Percentiles rank a stretch among this genome's conserved stretches.
These are phyloP conservation scores for Bipolaris oryzae DNA, from an alignment of 2,329 filamentous ascomycete genomes.

Conservation along the genomic window DNA sequence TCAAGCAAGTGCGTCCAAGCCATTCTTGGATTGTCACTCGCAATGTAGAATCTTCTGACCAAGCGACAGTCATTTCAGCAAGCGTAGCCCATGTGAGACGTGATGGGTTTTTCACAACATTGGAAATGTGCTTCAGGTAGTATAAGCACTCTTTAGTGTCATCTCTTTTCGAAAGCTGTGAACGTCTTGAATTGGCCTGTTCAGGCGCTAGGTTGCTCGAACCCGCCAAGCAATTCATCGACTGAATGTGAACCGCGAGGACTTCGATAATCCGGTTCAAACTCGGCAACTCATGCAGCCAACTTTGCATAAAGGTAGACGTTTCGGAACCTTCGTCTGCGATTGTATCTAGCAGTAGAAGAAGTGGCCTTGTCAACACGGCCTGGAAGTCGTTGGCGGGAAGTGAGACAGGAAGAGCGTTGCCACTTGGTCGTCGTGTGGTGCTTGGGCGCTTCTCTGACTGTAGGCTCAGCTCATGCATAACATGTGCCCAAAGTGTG, in stretches of 20 bases:
- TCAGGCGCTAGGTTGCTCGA: constrained; percentile 27
- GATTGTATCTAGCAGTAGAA: constrained; percentile 80
- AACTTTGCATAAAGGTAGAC: constrained; percentile 77
- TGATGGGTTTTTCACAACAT: constrained; percentile 71
- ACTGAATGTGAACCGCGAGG: constrained; percentile 39
- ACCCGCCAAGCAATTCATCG: constrained; percentile 34
- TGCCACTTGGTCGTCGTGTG: constrained; percentile 40
- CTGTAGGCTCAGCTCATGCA: constrained; percentile 48
- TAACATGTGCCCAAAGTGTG: constrained; percentile 80
- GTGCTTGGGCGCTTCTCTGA: constrained; percentile 42
- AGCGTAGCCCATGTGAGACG: constrained; percentile 74
- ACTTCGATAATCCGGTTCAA: constrained; percentile 56
- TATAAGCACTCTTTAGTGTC: constrained; percentile 80
- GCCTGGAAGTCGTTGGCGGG: constrained; percentile 66
- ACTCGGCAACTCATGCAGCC: constrained; percentile 71
- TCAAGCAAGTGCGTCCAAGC: constrained; percentile 69
- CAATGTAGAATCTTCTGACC: constrained; percentile 56
- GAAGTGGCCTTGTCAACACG: constrained; percentile 79
- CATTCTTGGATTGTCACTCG: constrained; percentile 66
- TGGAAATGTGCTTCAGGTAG: constrained; percentile 74
- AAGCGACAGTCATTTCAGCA: constrained; percentile 64
- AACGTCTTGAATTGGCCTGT: constrained; percentile 1
- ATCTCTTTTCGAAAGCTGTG: constrained; percentile 49
- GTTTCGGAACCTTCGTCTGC: constrained; percentile 73
- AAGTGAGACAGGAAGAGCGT: constrained; percentile 31